These are phyloP conservation scores for Pontederia crassipes DNA, from an alignment of 176 grass and related monocot species.

Conservation along the genomic window DNA sequence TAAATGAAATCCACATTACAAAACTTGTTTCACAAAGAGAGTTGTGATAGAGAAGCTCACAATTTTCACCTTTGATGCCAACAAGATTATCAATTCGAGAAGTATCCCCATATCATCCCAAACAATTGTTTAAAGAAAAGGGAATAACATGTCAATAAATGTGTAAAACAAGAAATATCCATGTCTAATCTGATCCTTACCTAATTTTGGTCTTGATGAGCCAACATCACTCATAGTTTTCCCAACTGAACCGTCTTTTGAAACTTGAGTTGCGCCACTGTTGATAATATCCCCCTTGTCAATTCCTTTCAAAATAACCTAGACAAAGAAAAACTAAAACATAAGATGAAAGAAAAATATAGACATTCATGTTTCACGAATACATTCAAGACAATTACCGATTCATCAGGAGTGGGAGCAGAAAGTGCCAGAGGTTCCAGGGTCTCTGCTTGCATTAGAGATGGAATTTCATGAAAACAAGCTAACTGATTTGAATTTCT, in stretches of 20 bases:
- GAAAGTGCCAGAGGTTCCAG: slow-evolving; percentile 81
- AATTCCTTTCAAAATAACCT: slow-evolving; percentile 89
- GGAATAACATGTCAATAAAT: too few species aligned
- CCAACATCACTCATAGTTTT: slow-evolving; percentile 37
- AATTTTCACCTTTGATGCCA: too few species aligned
- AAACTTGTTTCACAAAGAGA: too few species aligned
- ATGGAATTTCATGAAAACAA: slow-evolving; percentile 52
- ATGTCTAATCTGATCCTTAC: slow-evolving; percentile 2
- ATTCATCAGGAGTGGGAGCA: slow-evolving; percentile 73
- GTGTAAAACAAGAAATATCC: too few species aligned
- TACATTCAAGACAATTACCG: slow-evolving; percentile 33
- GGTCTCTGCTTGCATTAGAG: slow-evolving; percentile 44
- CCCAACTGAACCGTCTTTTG: slow-evolving; percentile 66
- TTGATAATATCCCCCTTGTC: slow-evolving; percentile 90
- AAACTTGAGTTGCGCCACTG: slow-evolving; percentile 62
- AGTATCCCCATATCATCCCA: too few species aligned
- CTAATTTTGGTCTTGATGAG: slow-evolving; percentile 38
- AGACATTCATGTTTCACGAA: not conserved
- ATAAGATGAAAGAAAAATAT: not conserved
- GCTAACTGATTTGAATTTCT: slow-evolving; percentile 38
- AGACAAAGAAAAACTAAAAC: slow-evolving; percentile 16
- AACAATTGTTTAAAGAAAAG: too few species aligned
- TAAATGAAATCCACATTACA: too few species aligned
- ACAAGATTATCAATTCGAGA: too few species aligned
- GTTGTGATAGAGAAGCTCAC: too few species aligned